A percentile compares a stretch with the other conserved stretches of the same genome.
These are phyloP conservation scores for Candida hispaniensis DNA, from an alignment of 805 yeast species.

Conservation along the genomic window DNA sequence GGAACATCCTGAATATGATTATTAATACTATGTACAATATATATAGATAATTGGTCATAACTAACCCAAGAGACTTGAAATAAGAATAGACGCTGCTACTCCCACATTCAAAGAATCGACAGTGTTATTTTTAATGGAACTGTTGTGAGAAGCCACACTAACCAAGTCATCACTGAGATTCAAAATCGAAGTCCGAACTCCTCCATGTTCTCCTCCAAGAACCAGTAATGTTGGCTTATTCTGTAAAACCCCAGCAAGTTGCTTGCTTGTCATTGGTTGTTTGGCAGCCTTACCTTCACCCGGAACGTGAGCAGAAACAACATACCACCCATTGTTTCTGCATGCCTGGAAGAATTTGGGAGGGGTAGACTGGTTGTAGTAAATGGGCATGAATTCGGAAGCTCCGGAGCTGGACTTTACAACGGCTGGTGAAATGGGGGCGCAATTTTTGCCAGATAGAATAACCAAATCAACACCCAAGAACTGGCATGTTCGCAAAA, in stretches of 20 bases:
- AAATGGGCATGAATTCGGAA: slow-evolving; percentile 58
- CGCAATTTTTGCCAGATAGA: slow-evolving; percentile 57
- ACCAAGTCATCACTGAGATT: slow-evolving; percentile 29
- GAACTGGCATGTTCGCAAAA: slow-evolving; percentile 66
- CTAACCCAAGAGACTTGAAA: slow-evolving; percentile 26
- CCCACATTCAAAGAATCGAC: slow-evolving; percentile 83
- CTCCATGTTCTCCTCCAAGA: slow-evolving; percentile 78
- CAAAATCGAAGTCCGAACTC: slow-evolving; percentile 58
- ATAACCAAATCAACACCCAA: slow-evolving; percentile 75
- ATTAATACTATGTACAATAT: slow-evolving; percentile 11
- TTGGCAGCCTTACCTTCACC: slow-evolving; percentile 20
- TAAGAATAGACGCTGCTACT: slow-evolving; percentile 71
- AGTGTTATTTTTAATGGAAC: slow-evolving; percentile 17
- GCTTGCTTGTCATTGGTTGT: slow-evolving; percentile 33
- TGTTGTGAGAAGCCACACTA: slow-evolving; percentile 16
- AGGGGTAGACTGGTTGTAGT: slow-evolving; percentile 42
- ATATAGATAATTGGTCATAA: slow-evolving; percentile 3
- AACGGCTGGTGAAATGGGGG: slow-evolving; percentile 67
- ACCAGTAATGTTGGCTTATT: slow-evolving; percentile 56
- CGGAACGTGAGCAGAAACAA: slow-evolving; percentile 49
- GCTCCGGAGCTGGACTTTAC: slow-evolving; percentile 81
- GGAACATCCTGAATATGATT: slow-evolving; percentile 21
- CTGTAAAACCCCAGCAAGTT: slow-evolving; percentile 36
- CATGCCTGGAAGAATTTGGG: slow-evolving; percentile 49
- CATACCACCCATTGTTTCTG: slow-evolving; percentile 54